Base-by-base conservation (phyloP, 2,329 filamentous ascomycete genomes). In the Colletotrichum sp. region DNA sequence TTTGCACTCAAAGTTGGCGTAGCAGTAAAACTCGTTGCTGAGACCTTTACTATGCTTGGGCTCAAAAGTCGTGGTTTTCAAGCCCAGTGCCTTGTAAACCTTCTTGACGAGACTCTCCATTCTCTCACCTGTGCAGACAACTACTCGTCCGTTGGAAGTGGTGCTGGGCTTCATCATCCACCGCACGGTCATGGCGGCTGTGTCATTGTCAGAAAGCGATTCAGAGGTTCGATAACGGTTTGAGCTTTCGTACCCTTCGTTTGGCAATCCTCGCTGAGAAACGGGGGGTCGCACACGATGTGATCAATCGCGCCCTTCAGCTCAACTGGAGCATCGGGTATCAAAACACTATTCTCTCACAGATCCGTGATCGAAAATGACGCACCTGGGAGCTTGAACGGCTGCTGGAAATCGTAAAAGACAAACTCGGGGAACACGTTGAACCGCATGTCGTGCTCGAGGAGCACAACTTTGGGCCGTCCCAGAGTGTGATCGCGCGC, bases 21-120 rank as follows among this genome's bases (percentile, higher is more conserved):
- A 96, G 82, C 93, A 95, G 79, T 90, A 89, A 80, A 95, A 97
- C 82, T 95, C 93, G 79, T 97, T 97, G 82, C 93, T 94, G 73
- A 97, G 83, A 1, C 93, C 93, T 75, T 91, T 90, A n/a, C 90
- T 87, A 79, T 96, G 94, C 76, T 87, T 85, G 6, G 92, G 91
- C 78, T 92, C 90, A 80, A 92, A 95, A 1, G 89, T 90, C 1
- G 94, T 96, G 6, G 91, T 92, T 68, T 82, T 84, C 33, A 93
- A 83, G 3, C 92, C 92, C 38, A 91, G 85, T 58, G 90, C 87
- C 61, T 86, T 85, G 81, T 96, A 96, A n/a, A 96, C 84, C 80
- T 90, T 93, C 15, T 78, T 83, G 18, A 95, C 87, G 16, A 95
- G 84, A 2, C 79, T 76, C 73, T 90, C 88, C 93, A 96, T 94